These are phyloP conservation scores for Tirmania nivea DNA, from an alignment of 495 filamentous ascomycete species.

Conservation along the genomic window DNA sequence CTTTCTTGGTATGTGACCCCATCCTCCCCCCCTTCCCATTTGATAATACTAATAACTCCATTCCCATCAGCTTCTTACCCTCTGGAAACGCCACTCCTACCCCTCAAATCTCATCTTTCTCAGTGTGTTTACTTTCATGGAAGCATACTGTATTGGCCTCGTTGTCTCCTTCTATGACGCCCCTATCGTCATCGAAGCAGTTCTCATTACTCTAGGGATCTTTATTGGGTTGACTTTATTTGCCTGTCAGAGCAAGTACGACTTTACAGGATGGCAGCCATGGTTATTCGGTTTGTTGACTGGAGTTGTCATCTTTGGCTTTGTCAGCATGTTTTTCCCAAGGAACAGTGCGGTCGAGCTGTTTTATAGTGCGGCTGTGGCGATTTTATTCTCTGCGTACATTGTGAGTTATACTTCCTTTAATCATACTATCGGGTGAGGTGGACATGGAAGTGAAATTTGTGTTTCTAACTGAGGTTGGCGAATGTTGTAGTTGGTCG, in stretches of 20 bases:
- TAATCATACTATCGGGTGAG: too few species aligned
- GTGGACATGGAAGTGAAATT: too few species aligned
- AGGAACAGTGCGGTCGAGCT: conserved; percentile 56
- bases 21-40: neutral
- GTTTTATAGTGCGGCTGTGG: conserved; percentile 55
- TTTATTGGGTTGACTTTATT: conserved; percentile 86
- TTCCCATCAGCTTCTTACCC: conserved; percentile 38
- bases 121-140: conserved; percentile 67
- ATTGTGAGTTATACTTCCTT: conserved; percentile 25
- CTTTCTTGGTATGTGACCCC: conserved; percentile 2
- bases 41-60: neutral
- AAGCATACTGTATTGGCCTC: conserved; percentile 85
- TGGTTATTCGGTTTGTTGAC: conserved; percentile 82
- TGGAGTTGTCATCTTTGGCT: conserved; percentile 77
- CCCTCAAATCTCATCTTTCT: conserved; percentile 89
- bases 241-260: conserved; percentile 93
- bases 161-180: conserved; percentile 71
- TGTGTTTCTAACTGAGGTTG: too few species aligned
- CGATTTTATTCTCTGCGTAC: conserved; percentile 79
- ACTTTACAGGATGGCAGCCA: conserved; percentile 91
- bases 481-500: conserved; percentile 32
- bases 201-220: conserved; percentile 74
- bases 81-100: conserved; percentile 96
- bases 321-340: conserved; percentile 72
- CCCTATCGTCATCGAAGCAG: conserved; percentile 66